phyloP scores from a whole-genome alignment of 169 alveolate genomes.

The Cryptosporidium ubiquitum region DNA sequence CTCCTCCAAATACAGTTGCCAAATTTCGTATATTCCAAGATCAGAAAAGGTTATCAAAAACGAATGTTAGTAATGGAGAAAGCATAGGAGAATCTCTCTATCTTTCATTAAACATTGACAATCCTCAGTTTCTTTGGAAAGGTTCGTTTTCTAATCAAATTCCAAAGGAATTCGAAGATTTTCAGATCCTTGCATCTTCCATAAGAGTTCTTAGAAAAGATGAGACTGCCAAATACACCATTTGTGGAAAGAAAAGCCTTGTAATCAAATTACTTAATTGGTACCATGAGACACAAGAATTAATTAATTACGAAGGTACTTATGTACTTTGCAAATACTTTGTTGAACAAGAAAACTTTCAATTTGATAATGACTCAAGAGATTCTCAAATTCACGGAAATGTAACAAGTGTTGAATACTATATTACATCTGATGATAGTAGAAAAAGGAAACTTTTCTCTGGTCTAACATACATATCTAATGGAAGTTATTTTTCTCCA shows the following conservation, averaged over 20 bases:
- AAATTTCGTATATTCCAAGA: constrained; percentile 8
- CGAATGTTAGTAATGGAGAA: neutral
- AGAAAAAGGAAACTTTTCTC: constrained; percentile 21
- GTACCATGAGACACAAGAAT: constrained; percentile 12
- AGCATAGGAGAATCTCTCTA: neutral
- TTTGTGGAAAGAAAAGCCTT: neutral
- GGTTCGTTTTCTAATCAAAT: neutral
- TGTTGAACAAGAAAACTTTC: neutral
- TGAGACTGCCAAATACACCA: constrained; percentile 17
- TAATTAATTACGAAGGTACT: constrained; percentile 1
- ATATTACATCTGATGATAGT: constrained; percentile 37
- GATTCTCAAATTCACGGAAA: neutral
- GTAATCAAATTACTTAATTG: constrained; percentile 39
- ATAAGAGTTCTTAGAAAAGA: constrained; percentile 50
- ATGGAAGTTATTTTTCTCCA: constrained; percentile 7
- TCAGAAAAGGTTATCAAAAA: neutral
- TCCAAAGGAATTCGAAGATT: constrained; percentile 32
- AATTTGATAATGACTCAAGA: neutral
- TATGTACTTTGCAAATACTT: neutral
- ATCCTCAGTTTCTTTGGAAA: constrained; percentile 46
- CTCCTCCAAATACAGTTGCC: constrained; percentile 63
- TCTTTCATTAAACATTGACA: constrained; percentile 33
- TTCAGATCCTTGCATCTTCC: constrained; percentile 44
- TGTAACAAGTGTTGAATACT: constrained; percentile 6
- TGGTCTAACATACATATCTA: constrained; percentile 3